A percentile compares a stretch with the other conserved stretches of the same genome.
Evolutionary conservation across 805 yeast genomes (phyloP).

Genomic region (Danielozyma ontarioensis): DNA sequence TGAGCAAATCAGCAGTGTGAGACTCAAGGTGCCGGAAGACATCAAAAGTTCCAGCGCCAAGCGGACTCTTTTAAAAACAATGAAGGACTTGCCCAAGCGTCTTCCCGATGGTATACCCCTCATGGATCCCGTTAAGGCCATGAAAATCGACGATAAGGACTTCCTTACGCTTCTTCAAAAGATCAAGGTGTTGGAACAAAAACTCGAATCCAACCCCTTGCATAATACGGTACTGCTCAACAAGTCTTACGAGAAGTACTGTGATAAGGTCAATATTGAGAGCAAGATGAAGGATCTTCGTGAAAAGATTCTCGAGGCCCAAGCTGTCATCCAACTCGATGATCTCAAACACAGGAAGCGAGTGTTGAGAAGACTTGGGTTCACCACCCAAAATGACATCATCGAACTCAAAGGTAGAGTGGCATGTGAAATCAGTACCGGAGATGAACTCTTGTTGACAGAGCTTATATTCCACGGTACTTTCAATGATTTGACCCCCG

Average conservation of each 20-base stretch:
- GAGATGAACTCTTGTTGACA: constrained; percentile 79
- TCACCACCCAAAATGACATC: constrained; percentile 79
- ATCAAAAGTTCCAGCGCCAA: constrained; percentile 52
- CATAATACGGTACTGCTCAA: constrained; percentile 55
- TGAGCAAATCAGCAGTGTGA: constrained; percentile 67
- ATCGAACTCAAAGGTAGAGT: constrained; percentile 96
- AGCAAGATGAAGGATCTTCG: constrained; percentile 54
- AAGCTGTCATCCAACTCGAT: constrained; percentile 88
- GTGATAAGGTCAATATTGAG: constrained; percentile 57
- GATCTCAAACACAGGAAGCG: constrained; percentile 90
- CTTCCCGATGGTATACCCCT: constrained; percentile 90
- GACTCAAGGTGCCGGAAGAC: constrained; percentile 77
- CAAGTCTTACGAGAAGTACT: constrained; percentile 61
- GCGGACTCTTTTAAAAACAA: constrained; percentile 62
- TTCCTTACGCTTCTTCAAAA: constrained; percentile 69
- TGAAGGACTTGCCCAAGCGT: constrained; percentile 75
- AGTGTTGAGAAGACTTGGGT: constrained; percentile 87
- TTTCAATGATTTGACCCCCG: constrained; percentile 81
- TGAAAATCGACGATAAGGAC: constrained; percentile 84
- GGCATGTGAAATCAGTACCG: constrained; percentile 93
- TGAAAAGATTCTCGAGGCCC: constrained; percentile 72
- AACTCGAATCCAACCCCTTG: constrained; percentile 65
- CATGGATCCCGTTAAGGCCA: constrained; percentile 84
- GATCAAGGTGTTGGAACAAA: constrained; percentile 76
- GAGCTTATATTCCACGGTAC: constrained; percentile 94